A percentile compares a stretch with the other conserved stretches of the same genome.
These are phyloP conservation scores for Phialemonium atrogriseum DNA, from an alignment of 2,329 filamentous ascomycete genomes.

Conservation along the genomic window DNA sequence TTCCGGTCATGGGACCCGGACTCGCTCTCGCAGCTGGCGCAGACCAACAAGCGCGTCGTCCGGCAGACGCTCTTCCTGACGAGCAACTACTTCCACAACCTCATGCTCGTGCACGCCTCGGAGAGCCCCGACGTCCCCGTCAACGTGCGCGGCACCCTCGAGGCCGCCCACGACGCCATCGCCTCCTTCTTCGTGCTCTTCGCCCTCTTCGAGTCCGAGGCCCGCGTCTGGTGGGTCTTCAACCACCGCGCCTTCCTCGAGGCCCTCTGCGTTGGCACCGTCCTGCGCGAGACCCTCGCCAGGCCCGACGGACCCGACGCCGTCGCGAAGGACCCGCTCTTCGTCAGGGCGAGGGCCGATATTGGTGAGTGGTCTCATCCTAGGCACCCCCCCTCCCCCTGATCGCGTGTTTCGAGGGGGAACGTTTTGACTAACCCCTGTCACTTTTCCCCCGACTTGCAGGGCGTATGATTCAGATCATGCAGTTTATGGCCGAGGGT, in stretches of 20 bases:
- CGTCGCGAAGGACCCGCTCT: constrained; percentile 45
- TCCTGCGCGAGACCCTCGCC: constrained; percentile 42
- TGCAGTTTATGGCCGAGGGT: constrained; percentile 48
- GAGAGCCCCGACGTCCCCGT: constrained; percentile 56
- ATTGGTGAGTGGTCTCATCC: constrained; percentile 41
- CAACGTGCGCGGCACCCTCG: constrained; percentile 61
- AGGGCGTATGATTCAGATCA: constrained; percentile 57
- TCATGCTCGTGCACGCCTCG: constrained; percentile 70
- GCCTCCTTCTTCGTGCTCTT: constrained; percentile 68
- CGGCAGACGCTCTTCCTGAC: constrained; percentile 70
- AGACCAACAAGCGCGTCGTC: constrained; percentile 55
- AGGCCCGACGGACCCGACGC: constrained; percentile 37
- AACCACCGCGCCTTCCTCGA: constrained; percentile 75
- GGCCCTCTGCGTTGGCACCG: constrained; percentile 58
- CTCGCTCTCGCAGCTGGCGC: constrained; percentile 47
- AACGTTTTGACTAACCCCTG: constrained; percentile 2
- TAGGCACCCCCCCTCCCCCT: neutral
- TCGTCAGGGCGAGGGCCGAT: constrained; percentile 50
- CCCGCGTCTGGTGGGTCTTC: constrained; percentile 77
- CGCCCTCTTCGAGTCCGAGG: constrained; percentile 59
- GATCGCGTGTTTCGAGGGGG: too few species aligned
- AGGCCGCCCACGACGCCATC: constrained; percentile 69
- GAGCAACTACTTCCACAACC: constrained; percentile 76
- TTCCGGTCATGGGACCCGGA: constrained; percentile 62
- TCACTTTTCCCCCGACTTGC: constrained; percentile 5